Evolutionary conservation across 495 filamentous ascomycete species (phyloP), one percentile per base, ranked within the genome.

Genomic region (Xylaria longipes): DNA sequence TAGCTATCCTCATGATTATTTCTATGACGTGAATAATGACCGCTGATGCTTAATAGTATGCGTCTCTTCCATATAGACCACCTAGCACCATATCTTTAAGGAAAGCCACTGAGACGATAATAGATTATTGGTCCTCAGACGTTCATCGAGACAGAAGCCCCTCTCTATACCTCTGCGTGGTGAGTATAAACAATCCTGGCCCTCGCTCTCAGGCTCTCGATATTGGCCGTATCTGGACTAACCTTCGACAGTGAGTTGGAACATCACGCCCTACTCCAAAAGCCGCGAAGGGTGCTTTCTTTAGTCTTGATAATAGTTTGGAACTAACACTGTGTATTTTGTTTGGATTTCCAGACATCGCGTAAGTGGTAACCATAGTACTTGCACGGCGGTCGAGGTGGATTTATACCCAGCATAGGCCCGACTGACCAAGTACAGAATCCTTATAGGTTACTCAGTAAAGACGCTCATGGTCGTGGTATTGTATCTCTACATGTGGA

Each of bases 401-500:
- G 15, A 25, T 54, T 2, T 22, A 9, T 1, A 25, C n/a, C n/a
- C 3, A 15, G 17, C 9, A 33, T 43, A 2, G 35, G 46, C 2
- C 17, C n/a, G 22, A 27, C 58, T 64, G 35, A 70, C 25, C 3
- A 22, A 0, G 37, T 11, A 8, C 58, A 79, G 79, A 6, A 89
- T 89, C 77, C 78, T 89, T 15, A 80, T 84, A 67, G 86, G 86
- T 1, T 89, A 89, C 69, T 77, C 77, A 15, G 77, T 87, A 4
- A 88, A 89, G 73, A 79, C 87, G 1, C 39, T 74, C 15, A 80
- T 84, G 68, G 84, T 88, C 8, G 69, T 83, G 2, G 76, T 82
- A 0, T 69, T 89, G 6, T 89, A 86, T 70, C 11, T 84, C 5
- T 88, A 88, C 56, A 88, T 88, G 86, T 88, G 80, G 68, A 67